Evolutionary conservation across 176 grass and related monocot species (phyloP), one percentile per base, ranked within the genome.

Genomic region (Bolboschoenus planiculmis): DNA sequence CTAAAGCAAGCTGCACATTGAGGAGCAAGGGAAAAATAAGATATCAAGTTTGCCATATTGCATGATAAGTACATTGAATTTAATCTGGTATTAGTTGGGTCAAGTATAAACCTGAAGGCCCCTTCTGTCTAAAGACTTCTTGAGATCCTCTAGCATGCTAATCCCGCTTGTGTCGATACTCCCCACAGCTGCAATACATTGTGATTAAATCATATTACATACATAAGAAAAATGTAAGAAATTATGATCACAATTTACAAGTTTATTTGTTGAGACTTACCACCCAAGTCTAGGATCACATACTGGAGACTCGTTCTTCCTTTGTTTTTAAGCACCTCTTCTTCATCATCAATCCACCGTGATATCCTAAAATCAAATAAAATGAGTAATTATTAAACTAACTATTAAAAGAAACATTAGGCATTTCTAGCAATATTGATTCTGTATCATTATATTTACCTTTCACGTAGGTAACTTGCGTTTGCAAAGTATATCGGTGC

Each of bases 401-500:
- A 29, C 5, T 62, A 31, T 27, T 53, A 31, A 77, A 51, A 11
- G 3, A 53, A 77, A 33, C 5, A 68, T 40, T 8, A 3, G 64
- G 24, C 66, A 40, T 63, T 59, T 75, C 39, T 23, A 78, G 0
- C 23, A 53, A 57, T 44, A 39, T 14, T 83, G 20, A 10, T 14
- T 27, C 13, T 11, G n/a, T 16, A 24, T 51, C 46, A 56, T 70
- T 36, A 33, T 29, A n/a, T 71, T 85, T 34, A 94, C 92, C 89
- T 96, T 79, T 99, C 97, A 0, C 89, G 89, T 47, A 99, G 83
- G 87, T 99, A 99, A 84, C 91, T 86, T 13, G 93, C 83, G 65
- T 96, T 99, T 43, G 93, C 63, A 83, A 99, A 99, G 84, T 95
- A 99, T 78, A 99, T 93, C 4, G 97, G 91, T 3, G 97, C 83